Evolutionary conservation across 2,329 filamentous ascomycete species (phyloP), one percentile per base, ranked within the genome.

Genomic region (Fusarium falciforme): DNA sequence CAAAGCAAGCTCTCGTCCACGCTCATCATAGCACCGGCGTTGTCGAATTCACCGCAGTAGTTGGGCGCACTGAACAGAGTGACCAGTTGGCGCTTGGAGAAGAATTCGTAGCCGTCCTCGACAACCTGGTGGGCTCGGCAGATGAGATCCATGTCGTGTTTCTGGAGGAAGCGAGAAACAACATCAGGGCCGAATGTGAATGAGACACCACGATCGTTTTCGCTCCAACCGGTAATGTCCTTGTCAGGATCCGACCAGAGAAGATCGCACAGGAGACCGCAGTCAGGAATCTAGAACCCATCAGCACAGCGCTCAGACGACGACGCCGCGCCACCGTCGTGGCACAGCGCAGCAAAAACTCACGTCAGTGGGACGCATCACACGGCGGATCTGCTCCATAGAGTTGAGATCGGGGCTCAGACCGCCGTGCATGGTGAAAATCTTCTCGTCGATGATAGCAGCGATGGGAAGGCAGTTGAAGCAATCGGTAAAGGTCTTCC

Each of bases 401-500:
- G 95, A 98, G 89, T 98, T 98, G 76, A 99, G 89, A 83, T 98
- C 96, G 52, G 96, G 96, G 84, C 95, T 98, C 80, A 99, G 87
- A 81, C 96, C 96, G 82, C 96, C 96, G 86, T 99, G 96, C 96
- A 99, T 98, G 82, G 95, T 98, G 88, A 99, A 98, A 83, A 99
- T 99, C 92, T 98, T 99, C 89, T 98, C 96, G 82, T 98, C 96
- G 79, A 99, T 98, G 86, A 99, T 99, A 78, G 96, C 96, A 67
- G 96, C 96, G 84, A 99, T 98, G 58, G 96, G 96, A 81, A 98
- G 87, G 87, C 95, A 98, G 89, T 99, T 99, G 91, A 99, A 99
- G 90, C 95, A 98, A 84, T 99, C 96, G 74, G 95, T 98, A 83
- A 99, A 99, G 1, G 96, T 98, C 90, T 99, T 99, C 96, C 96